Base-by-base conservation (phyloP, 441 rosid genomes). In the Melastoma candidum region DNA sequence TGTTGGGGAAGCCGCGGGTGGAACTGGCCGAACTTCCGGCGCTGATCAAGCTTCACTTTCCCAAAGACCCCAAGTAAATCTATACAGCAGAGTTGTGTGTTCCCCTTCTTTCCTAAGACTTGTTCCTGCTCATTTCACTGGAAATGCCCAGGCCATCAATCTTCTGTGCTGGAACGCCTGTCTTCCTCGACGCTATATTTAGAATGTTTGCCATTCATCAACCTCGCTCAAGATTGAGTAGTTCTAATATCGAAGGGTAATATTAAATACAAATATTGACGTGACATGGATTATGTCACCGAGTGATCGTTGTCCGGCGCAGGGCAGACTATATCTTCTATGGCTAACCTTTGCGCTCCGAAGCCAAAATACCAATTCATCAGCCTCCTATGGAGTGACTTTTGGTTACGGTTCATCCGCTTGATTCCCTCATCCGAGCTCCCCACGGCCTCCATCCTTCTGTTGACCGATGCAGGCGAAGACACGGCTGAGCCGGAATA, bases 11-110 rank as follows among this genome's bases (percentile, higher is more conserved):
- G 76, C 46, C 78, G 48, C 85, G 60, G 72, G 82, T 92, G 68
- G 96, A 82, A 46, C 75, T 87, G 2, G 84, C 68, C 6, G 95
- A 92, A 58, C 98, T 92, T 61, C 96, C 98, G 48, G 73, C 74
- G 8, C 63, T 92, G 43, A 75, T 92, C 79, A 85, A 80, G 66
- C 63, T 85, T 56, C 98, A 87, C 75, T 82, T 87, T 59, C 90
- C 95, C 4, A 87, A 87, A 66, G 70, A 26, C 59, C 68, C 72
- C 12, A 83, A 83, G 77, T 85, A 69, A 76, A 4, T 36, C 7
- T 36, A 36, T 36, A 36, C 7, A 6, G 7, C 8, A 36, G 41
- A 17, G 22, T 17, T 36, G 22, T 17, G 22, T 17, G 22, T 17
- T 17, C 22, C 22, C 22, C 22, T 17, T 17, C 22, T 17, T 17